These are phyloP conservation scores for Adansonia rubrostipa DNA, from an alignment of 441 rosid species.

Conservation along the genomic window DNA sequence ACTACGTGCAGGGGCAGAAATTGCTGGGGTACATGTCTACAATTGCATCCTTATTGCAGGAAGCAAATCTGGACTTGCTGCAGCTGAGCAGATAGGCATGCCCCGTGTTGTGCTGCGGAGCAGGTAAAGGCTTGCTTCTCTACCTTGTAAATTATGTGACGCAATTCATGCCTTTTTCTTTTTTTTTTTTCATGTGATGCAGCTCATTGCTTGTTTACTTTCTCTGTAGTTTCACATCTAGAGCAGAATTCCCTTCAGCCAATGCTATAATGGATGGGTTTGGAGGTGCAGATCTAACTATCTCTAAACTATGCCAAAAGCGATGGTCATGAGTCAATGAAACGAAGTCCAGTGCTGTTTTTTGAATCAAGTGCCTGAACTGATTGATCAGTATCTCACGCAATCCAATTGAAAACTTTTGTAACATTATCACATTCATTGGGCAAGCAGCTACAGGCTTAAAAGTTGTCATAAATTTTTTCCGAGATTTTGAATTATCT, in stretches of 20 bases:
- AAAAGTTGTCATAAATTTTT: not conserved
- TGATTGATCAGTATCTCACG: not conserved
- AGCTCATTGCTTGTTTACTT: not conserved
- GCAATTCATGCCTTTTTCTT: not conserved
- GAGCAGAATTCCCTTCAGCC: slow-evolving; percentile 86
- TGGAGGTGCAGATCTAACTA: slow-evolving; percentile 83
- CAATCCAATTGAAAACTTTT: not conserved
- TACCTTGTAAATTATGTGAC: not conserved
- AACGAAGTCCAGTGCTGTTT: not conserved
- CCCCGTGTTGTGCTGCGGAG: slow-evolving; percentile 81
- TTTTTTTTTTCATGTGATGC: not conserved
- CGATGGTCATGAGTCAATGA: slow-evolving; percentile 39
- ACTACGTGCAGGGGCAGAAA: slow-evolving; percentile 85
- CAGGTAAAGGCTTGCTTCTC: slow-evolving; percentile 54
- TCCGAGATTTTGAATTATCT: not conserved
- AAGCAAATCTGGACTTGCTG: slow-evolving; percentile 77
- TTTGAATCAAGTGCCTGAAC: not conserved
- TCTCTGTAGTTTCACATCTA: slow-evolving; percentile 61
- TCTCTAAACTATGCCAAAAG: slow-evolving; percentile 54
- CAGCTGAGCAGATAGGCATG: slow-evolving; percentile 83
- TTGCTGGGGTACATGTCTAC: slow-evolving; percentile 52
- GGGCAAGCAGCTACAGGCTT: not conserved
- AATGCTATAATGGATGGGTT: slow-evolving; percentile 85
- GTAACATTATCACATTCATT: not conserved
- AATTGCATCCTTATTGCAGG: slow-evolving; percentile 85